phyloP scores from a whole-genome alignment of 202 grass and related monocot genomes.

The Dendrocalamus latiflorus region DNA sequence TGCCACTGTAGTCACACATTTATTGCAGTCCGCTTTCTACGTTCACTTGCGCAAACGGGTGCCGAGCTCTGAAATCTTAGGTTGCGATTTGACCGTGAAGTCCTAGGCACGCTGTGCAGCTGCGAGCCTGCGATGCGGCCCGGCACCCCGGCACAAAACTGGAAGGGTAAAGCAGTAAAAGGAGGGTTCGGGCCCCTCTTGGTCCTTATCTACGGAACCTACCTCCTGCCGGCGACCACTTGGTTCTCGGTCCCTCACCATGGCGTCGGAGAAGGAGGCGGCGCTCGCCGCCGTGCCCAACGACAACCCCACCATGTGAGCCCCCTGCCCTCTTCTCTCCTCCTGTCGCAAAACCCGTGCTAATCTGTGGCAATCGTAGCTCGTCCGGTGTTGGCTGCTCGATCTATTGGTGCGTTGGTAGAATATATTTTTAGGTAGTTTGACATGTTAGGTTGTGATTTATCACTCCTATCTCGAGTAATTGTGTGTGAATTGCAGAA shows the following conservation, averaged over 20 bases:
- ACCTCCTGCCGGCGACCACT: constrained; percentile 16
- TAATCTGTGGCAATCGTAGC: not conserved
- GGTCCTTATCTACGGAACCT: constrained; percentile 23
- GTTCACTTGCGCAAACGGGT: not conserved
- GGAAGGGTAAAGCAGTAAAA: constrained; percentile 9
- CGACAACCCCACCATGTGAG: constrained; percentile 72
- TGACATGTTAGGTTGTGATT: not conserved
- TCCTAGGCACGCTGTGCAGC: not conserved
- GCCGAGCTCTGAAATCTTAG: not conserved
- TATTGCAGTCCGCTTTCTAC: not conserved
- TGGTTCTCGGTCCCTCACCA: constrained; percentile 23
- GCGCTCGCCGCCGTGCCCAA: constrained; percentile 65
- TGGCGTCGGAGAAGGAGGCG: constrained; percentile 84
- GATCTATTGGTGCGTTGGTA: not conserved
- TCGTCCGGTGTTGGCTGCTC: not conserved
- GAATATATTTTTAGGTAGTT: not conserved
- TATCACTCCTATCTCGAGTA: not conserved
- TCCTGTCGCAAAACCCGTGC: not conserved
- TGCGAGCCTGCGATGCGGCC: too few species aligned
- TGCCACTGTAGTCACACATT: not conserved
- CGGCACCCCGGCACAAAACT: not conserved
- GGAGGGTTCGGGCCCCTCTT: not conserved
- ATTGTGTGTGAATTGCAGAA: not conserved
- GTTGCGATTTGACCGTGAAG: not conserved
- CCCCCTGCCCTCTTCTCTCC: not conserved